Conservation (phyloP, 176 grass and related monocot species). For the Puya raimondii region DNA sequence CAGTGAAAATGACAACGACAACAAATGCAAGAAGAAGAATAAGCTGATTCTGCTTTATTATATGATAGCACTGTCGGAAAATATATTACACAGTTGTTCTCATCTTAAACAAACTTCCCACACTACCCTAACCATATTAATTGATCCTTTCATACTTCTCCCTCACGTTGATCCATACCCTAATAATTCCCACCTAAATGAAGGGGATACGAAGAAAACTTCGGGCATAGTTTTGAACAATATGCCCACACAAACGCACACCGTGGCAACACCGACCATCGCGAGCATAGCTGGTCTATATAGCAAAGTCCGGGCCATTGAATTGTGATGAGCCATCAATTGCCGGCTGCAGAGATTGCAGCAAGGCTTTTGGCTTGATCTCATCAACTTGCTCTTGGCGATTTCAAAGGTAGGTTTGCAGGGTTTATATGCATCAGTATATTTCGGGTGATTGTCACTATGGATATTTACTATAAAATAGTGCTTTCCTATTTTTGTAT, state of each 20-base stretch:
- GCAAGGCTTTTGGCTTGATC: conserved; percentile 14
- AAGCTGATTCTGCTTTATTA: background rate
- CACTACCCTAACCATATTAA: background rate
- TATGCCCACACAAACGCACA: conserved; percentile 80
- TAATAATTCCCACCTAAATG: conserved; percentile 88
- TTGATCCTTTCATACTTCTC: background rate
- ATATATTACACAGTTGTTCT: background rate
- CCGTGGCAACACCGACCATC: conserved; percentile 68
- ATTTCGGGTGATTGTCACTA: conserved; percentile 25
- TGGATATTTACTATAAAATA: conserved; percentile 58
- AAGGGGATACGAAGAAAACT: conserved; percentile 57
- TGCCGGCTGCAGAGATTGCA: conserved; percentile 63
- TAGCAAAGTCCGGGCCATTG: conserved; percentile 43
- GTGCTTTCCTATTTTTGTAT: conserved; percentile 49
- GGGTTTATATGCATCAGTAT: conserved; percentile 29
- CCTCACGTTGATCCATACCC: conserved; percentile 49
- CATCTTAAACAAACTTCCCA: too few species aligned
- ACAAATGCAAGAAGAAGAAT: too few species aligned
- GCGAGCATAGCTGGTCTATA: conserved; percentile 87
- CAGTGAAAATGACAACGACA: too few species aligned
- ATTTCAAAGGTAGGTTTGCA: conserved; percentile 45
- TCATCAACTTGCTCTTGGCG: conserved; percentile 19
- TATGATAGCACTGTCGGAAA: background rate
- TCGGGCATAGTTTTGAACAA: conserved; percentile 62
- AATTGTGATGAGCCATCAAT: conserved; percentile 24